Evolutionary conservation across 2,329 filamentous ascomycete species (phyloP).

Genomic region (Botryotinia convoluta): DNA sequence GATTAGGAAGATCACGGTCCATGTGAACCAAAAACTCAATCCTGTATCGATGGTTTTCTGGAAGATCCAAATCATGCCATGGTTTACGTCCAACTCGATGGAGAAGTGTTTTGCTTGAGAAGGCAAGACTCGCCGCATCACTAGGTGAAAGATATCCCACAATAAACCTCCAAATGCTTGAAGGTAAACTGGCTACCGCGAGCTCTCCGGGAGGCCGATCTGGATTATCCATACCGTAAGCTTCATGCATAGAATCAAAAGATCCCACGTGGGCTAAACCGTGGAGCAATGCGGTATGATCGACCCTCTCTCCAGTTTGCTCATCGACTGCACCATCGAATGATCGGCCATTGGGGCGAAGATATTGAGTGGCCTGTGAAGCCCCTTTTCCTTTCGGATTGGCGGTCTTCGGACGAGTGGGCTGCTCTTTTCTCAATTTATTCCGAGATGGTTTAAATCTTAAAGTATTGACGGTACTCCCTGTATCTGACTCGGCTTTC

Average conservation of each 20-base stretch:
- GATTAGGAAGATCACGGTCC: constrained; percentile 51
- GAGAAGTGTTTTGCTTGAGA: constrained; percentile 48
- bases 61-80: constrained; percentile 42
- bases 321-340: constrained; percentile 25
- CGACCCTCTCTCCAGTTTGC: constrained; percentile 37
- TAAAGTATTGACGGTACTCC: constrained; percentile 6
- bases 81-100: constrained; percentile 43
- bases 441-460: constrained; percentile 12
- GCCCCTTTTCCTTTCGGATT: neutral
- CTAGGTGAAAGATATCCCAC: constrained; percentile 43
- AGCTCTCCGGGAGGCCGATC: constrained; percentile 40
- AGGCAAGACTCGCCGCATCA: constrained; percentile 49
- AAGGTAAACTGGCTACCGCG: constrained; percentile 46
- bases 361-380: neutral
- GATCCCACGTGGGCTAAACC: constrained; percentile 36
- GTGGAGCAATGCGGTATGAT: constrained; percentile 38
- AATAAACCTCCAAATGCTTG: constrained; percentile 47
- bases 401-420: neutral
- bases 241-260: constrained; percentile 29
- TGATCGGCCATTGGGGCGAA: constrained; percentile 4
- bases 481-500: constrained; percentile 13
- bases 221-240: constrained; percentile 18
- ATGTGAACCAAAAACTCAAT: constrained; percentile 51
- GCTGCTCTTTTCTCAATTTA: constrained; percentile 17
- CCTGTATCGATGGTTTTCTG: constrained; percentile 46